Conservation (phyloP, 805 yeast genomes). For the Torulaspora franciscae region DNA sequence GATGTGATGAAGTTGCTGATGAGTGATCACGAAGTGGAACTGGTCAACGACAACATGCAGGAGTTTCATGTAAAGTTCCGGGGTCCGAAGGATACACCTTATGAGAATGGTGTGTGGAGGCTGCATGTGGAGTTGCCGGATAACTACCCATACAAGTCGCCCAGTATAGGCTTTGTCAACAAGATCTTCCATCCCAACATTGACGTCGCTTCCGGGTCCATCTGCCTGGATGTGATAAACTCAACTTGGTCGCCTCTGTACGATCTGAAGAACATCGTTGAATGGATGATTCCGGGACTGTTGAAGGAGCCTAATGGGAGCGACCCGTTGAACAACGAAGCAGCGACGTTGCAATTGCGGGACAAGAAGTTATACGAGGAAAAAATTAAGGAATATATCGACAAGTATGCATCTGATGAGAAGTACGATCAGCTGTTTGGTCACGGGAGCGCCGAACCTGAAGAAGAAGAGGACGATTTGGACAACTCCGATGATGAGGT, state of each 20-base stretch:
- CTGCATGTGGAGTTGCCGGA: conserved; percentile 91
- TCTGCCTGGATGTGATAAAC: conserved; percentile 91
- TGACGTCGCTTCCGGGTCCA: conserved; percentile 85
- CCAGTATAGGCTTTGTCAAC: conserved; percentile 90
- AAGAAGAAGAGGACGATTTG: conserved; percentile 41
- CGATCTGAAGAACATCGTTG: conserved; percentile 85
- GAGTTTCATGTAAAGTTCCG: conserved; percentile 79
- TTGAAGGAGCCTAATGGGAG: conserved; percentile 89
- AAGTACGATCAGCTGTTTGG: conserved; percentile 40
- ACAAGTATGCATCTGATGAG: conserved; percentile 54
- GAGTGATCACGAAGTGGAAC: conserved; percentile 86
- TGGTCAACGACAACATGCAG: conserved; percentile 78
- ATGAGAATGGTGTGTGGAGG: conserved; percentile 86
- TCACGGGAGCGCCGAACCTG: conserved; percentile 46
- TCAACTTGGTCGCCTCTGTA: conserved; percentile 99
- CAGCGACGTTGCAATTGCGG: conserved; percentile 69
- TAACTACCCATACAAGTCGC: conserved; percentile 92
- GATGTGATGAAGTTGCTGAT: conserved; percentile 93
- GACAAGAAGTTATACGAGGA: conserved; percentile 62
- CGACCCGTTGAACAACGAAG: conserved; percentile 90
- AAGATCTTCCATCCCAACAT: conserved; percentile 93
- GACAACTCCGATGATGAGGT: conserved; percentile 19
- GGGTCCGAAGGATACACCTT: conserved; percentile 86
- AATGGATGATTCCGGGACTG: conserved; percentile 87
- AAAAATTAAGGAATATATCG: conserved; percentile 69